phyloP scores from a whole-genome alignment of 306 rosid genomes.

The Rubus idaeus region DNA sequence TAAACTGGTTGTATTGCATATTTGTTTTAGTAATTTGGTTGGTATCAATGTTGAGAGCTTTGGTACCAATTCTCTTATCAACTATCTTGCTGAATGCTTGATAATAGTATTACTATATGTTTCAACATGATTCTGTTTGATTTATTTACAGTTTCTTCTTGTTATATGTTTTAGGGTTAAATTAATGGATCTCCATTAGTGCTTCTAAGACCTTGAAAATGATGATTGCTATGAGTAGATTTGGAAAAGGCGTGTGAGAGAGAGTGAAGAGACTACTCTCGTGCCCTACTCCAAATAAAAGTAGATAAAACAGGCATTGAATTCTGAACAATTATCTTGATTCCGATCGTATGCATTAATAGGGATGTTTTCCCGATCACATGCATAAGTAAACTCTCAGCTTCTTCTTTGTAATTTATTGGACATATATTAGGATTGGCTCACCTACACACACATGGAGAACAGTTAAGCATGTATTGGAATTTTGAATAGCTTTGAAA shows the following conservation, averaged over 20 bases:
- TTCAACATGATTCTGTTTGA: not conserved
- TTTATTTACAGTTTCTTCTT: not conserved
- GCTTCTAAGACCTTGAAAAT: not conserved
- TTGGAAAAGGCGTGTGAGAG: not conserved
- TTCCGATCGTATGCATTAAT: not conserved
- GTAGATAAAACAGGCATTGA: too few species aligned
- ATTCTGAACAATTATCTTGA: not conserved
- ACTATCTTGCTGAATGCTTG: not conserved
- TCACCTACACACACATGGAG: not conserved
- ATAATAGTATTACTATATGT: not conserved
- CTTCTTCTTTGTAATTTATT: too few species aligned
- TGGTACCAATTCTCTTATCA: not conserved
- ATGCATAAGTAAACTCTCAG: too few species aligned
- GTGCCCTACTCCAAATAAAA: not conserved
- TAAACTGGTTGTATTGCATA: too few species aligned
- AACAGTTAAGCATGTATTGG: not conserved
- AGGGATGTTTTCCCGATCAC: too few species aligned
- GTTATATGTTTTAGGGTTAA: not conserved
- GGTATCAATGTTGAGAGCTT: not conserved
- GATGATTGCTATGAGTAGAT: not conserved
- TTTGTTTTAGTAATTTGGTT: not conserved
- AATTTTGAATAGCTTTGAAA: not conserved
- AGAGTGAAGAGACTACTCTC: not conserved
- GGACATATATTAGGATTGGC: not conserved
- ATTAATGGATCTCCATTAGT: not conserved